phyloP scores from a whole-genome alignment of 495 filamentous ascomycete species.

The Tuber melanosporum region DNA sequence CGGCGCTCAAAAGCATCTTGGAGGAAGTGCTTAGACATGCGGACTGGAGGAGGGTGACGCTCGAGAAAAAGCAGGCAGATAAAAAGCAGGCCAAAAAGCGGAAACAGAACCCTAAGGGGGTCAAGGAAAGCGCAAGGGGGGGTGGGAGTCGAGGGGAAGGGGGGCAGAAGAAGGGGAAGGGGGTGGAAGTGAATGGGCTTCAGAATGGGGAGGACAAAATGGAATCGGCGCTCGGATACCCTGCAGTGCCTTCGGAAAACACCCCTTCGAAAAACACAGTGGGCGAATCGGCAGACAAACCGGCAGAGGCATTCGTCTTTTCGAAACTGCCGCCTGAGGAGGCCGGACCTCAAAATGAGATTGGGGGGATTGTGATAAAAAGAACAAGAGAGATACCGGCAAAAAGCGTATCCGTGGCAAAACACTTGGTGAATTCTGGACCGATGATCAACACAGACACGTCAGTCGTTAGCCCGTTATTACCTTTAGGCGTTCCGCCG shows the following conservation, averaged over 20 bases:
- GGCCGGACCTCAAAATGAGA: not conserved
- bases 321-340: not conserved
- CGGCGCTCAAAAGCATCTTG: slow-evolving; percentile 36
- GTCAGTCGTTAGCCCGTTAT: slow-evolving; percentile 11
- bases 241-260: not conserved
- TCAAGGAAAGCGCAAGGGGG: not conserved
- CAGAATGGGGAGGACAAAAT: slow-evolving; percentile 3
- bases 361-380: not conserved
- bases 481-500: slow-evolving; percentile 27
- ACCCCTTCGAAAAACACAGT: not conserved
- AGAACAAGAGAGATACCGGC: not conserved
- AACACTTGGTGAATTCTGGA: not conserved
- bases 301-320: no score
- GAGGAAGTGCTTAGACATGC: slow-evolving; percentile 40
- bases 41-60: slow-evolving; percentile 15
- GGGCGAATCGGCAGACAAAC: not conserved
- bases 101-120: not conserved
- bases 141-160: not conserved
- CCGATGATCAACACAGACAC: not conserved
- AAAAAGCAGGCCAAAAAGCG: not conserved
- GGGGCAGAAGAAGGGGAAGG: not conserved
- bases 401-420: not conserved
- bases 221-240: not conserved
- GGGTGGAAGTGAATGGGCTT: not conserved
- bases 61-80: slow-evolving; percentile 6